Conservation (phyloP, 257 asterid species). For the Forsythia viridissima region DNA sequence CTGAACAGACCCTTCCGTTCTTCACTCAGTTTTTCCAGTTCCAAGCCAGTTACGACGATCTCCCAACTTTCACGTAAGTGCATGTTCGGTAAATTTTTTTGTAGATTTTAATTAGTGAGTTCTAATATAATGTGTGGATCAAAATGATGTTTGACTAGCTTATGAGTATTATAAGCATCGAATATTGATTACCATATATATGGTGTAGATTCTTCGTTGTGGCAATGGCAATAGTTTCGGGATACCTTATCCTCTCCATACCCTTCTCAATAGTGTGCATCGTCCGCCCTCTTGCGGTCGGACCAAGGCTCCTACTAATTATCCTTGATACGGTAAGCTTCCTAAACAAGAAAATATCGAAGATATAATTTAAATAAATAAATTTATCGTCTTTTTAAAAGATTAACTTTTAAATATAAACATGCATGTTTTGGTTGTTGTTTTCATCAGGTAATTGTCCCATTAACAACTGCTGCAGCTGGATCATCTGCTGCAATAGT, state of each 20-base stretch:
- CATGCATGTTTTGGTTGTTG: background rate
- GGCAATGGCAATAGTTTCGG: slow-evolving; percentile 31
- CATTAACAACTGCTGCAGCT: slow-evolving; percentile 16
- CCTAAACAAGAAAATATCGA: background rate
- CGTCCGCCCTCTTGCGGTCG: slow-evolving; percentile 37
- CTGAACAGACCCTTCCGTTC: slow-evolving; percentile 46
- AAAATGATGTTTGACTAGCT: too few species aligned
- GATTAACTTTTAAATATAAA: background rate
- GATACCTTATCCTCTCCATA: slow-evolving; percentile 45
- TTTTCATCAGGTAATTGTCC: slow-evolving; percentile 1
- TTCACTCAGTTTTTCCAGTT: slow-evolving; percentile 58
- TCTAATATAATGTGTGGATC: too few species aligned
- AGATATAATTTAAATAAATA: background rate
- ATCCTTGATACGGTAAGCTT: slow-evolving; percentile 29
- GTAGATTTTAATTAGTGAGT: too few species aligned
- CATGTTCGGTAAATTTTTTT: background rate
- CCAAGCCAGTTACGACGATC: slow-evolving; percentile 49
- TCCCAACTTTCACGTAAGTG: slow-evolving; percentile 44
- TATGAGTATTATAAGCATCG: background rate
- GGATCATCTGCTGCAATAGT: slow-evolving; percentile 22
- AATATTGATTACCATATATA: background rate
- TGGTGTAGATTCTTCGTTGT: slow-evolving; percentile 49
- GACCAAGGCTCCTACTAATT: slow-evolving; percentile 40
- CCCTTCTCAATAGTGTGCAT: slow-evolving; percentile 54
- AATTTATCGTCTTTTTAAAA: background rate